Evolutionary conservation across 768 basidiomycete species (phyloP), one percentile per base, ranked within the genome.

Genomic region (Boletus vinaceobasis): DNA sequence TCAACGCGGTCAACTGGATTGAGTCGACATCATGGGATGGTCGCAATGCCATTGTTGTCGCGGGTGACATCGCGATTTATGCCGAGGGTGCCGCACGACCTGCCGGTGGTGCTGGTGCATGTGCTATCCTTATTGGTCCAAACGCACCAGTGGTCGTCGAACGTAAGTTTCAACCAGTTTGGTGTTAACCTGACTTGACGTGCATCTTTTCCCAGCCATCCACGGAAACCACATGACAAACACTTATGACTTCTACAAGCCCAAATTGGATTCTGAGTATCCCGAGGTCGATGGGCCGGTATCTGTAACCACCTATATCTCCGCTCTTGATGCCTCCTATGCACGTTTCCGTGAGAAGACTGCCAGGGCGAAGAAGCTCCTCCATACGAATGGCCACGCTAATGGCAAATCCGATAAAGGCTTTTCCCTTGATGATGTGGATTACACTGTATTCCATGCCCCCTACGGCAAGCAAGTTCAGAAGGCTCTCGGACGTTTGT

Each of bases 171-270:
- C 36, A 23, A 31, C 40, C 21, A 4, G 55, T 42, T 47, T 27
- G 42, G 40, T 50, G 15, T 17, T 52, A 38, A 40, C 39, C 10
- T 7, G n/a, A 31, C 35, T 19, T 68, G 47, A 63, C 43, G 15
- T 43, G 39, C 6, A 29, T 56, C 11, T 53, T 52, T 54, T 68
- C 39, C 9, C 70, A 98, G 96, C 96, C 63, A 81, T 93, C 60
- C 97, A 98, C 73, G 96, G 95, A 26, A 93, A 86, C 48, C 91
- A 94, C 78, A 98, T 98, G 90, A 88, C 88, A 58, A 96, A 99
- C 78, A 92, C 88, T 0, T 98, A 96, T 74, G 97, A 99, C 75
- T 98, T 98, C 74, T 99, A 97, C 87, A 99, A 99, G 79, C 97
- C 97, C 45, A 87, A 92, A 64, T 85, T 98, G 21, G 86, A 88